These are phyloP conservation scores for Nadsonia starkeyi-henricii DNA, from an alignment of 1,139 yeast genomes.

Conservation along the genomic window DNA sequence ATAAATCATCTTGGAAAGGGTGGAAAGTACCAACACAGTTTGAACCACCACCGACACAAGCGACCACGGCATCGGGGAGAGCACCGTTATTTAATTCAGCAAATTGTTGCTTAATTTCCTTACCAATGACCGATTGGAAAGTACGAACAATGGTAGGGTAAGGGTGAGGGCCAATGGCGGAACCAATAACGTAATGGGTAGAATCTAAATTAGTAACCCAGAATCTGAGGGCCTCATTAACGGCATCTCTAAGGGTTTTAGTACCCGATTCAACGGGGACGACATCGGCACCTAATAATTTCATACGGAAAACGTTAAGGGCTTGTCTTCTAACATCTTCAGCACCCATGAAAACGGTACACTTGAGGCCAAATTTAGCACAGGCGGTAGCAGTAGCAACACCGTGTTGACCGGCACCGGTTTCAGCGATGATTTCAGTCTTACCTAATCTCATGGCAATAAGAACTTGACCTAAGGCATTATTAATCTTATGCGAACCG, in stretches of 20 bases:
- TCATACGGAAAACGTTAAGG: conserved; percentile 91
- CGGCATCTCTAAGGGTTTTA: conserved; percentile 90
- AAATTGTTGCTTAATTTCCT: conserved; percentile 87
- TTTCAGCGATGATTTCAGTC: conserved; percentile 84
- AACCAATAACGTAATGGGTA: conserved; percentile 92
- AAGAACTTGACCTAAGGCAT: conserved; percentile 88
- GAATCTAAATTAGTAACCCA: conserved; percentile 84
- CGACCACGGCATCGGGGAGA: conserved; percentile 86
- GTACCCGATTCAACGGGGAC: conserved; percentile 92
- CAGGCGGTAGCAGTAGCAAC: conserved; percentile 99
- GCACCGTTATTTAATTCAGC: conserved; percentile 61
- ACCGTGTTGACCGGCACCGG: conserved; percentile 99
- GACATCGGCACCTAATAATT: conserved; percentile 89
- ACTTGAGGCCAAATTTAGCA: conserved; percentile 90
- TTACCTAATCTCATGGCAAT: conserved; percentile 89
- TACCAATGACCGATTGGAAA: conserved; percentile 94
- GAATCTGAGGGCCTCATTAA: conserved; percentile 87
- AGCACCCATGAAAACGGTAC: conserved; percentile 98
- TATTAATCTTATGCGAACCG: conserved; percentile 94
- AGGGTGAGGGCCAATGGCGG: conserved; percentile 99
- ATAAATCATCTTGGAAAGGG: conserved; percentile 71
- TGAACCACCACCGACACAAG: conserved; percentile 99
- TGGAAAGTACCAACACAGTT: conserved; percentile 93
- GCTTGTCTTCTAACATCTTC: conserved; percentile 99
- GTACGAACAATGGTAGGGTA: conserved; percentile 96